Evolutionary conservation across 345 rosid species (phyloP).

Genomic region (Gossypium raimondii): DNA sequence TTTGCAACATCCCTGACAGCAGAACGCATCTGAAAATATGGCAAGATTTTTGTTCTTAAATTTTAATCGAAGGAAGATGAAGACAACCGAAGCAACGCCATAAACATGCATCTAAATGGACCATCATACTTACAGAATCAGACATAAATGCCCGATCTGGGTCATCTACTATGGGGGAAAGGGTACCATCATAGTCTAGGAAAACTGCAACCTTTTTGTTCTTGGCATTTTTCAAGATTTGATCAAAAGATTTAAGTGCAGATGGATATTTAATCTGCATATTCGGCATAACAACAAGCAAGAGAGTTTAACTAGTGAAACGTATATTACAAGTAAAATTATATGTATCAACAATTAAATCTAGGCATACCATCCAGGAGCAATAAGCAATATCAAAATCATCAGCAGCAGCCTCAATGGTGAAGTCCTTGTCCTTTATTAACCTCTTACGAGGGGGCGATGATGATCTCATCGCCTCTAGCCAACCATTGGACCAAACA

Average conservation of each 20-base stretch:
- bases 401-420: slow-evolving; percentile 46
- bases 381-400: slow-evolving; percentile 55
- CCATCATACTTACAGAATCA: slow-evolving; percentile 47
- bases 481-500: slow-evolving; percentile 84
- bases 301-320: neutral
- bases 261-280: slow-evolving; percentile 80
- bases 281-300: neutral
- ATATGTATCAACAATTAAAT: neutral
- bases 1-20: slow-evolving; percentile 72
- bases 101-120: neutral
- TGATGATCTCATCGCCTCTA: slow-evolving; percentile 91
- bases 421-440: slow-evolving; percentile 54
- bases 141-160: slow-evolving; percentile 80
- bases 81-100: neutral
- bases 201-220: slow-evolving; percentile 78
- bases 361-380: slow-evolving; percentile 66
- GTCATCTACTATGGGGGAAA: slow-evolving; percentile 90
- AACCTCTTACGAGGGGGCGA: slow-evolving; percentile 88
- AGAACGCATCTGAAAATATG: slow-evolving; percentile 69
- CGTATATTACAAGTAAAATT: neutral
- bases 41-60: neutral
- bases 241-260: slow-evolving; percentile 61
- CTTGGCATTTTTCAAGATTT: slow-evolving; percentile 50
- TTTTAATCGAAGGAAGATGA: neutral
- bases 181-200: slow-evolving; percentile 89